phyloP scores from a whole-genome alignment of 495 filamentous ascomycete species.

The Penicillium bovifimosum region DNA sequence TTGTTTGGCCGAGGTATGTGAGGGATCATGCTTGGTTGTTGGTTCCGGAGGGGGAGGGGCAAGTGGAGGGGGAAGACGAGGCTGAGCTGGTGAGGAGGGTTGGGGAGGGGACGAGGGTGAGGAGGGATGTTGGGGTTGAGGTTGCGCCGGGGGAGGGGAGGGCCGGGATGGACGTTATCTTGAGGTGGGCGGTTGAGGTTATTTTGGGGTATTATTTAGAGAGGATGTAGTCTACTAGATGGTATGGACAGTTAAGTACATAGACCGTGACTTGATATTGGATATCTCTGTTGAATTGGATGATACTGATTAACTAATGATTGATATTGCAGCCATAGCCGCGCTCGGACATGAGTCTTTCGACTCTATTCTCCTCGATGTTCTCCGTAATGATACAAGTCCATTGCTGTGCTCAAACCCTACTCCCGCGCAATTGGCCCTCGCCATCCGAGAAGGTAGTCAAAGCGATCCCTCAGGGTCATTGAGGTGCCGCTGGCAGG shows the following conservation, averaged over 20 bases:
- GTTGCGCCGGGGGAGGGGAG: slow-evolving; percentile 36
- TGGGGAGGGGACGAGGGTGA: slow-evolving; percentile 30
- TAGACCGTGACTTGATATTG: not conserved
- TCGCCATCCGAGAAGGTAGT: slow-evolving; percentile 37
- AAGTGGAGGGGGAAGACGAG: slow-evolving; percentile 26
- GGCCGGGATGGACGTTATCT: slow-evolving; percentile 29
- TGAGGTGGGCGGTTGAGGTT: slow-evolving; percentile 44
- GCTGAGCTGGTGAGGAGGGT: slow-evolving; percentile 28
- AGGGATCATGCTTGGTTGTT: slow-evolving; percentile 73
- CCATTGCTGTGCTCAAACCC: not conserved
- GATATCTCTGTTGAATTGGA: not conserved
- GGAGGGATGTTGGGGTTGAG: slow-evolving; percentile 33
- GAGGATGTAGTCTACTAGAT: not conserved
- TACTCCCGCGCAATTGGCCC: slow-evolving; percentile 17
- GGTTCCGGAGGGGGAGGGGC: slow-evolving; percentile 51
- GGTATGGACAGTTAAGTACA: not conserved
- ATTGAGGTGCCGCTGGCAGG: not conserved
- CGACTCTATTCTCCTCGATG: not conserved
- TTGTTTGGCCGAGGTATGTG: slow-evolving; percentile 94
- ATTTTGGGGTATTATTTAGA: slow-evolving; percentile 24
- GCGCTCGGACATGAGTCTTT: not conserved
- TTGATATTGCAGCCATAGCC: too few relatives aligned
- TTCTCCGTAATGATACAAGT: not conserved
- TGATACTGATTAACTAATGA: not conserved
- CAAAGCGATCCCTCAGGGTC: slow-evolving; percentile 27